Evolutionary conservation across 2,329 filamentous ascomycete genomes (phyloP).

Genomic region (Trichoderma sp.): DNA sequence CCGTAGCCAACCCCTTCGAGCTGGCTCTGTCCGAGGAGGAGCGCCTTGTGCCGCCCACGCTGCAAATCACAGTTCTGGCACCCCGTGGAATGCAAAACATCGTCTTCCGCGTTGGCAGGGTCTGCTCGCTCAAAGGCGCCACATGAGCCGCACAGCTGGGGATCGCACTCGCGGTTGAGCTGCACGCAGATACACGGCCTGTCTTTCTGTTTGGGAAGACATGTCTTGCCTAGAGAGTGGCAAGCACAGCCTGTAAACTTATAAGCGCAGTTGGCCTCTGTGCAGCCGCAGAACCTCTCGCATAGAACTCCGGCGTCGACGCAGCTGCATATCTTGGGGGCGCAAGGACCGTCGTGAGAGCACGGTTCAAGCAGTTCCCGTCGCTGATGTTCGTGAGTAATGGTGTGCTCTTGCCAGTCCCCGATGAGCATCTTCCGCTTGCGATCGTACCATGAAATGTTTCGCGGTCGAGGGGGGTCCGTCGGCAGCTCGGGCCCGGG

Average conservation of each 20-base stretch:
- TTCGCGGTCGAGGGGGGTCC: conserved; percentile 46
- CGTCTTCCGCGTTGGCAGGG: conserved; percentile 65
- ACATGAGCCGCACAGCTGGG: conserved; percentile 71
- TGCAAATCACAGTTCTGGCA: conserved; percentile 77
- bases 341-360: conserved; percentile 69
- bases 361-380: conserved; percentile 66
- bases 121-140: conserved; percentile 70
- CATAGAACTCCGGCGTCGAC: conserved; percentile 64
- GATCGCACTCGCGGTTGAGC: conserved; percentile 78
- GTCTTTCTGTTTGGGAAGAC: conserved; percentile 58
- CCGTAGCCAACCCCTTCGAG: conserved; percentile 72
- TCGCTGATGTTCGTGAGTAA: conserved; percentile 57
- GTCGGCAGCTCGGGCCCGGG: conserved; percentile 34
- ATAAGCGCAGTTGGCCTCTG: conserved; percentile 59
- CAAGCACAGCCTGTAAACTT: conserved; percentile 71
- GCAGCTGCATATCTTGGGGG: conserved; percentile 62
- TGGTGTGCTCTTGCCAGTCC: conserved; percentile 59
- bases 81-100: conserved; percentile 56
- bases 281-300: conserved; percentile 71
- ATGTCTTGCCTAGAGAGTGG: conserved; percentile 60
- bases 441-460: conserved; percentile 59
- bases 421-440: conserved; percentile 56
- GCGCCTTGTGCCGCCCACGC: conserved; percentile 64
- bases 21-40: conserved; percentile 70
- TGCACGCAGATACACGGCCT: conserved; percentile 69